These are phyloP conservation scores for Botrytis elliptica DNA, from an alignment of 2,329 filamentous ascomycete species.

Conservation along the genomic window DNA sequence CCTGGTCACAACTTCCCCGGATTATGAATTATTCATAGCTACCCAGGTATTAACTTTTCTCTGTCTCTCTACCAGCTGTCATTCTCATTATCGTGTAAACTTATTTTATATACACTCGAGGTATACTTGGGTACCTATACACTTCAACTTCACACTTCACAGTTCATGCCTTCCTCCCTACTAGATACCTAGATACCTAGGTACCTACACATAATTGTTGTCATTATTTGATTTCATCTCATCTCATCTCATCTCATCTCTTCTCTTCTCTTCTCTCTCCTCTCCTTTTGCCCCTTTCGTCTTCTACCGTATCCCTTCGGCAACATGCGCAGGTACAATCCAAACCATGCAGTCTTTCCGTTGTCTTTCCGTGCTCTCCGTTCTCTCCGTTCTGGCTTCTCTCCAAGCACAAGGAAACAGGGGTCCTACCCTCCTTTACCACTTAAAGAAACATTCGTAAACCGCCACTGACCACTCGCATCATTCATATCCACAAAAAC, in stretches of 20 bases:
- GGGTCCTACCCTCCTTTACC: neutral
- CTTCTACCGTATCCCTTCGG: neutral
- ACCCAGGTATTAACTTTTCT: neutral
- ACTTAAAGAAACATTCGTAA: neutral
- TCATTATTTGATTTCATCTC: neutral
- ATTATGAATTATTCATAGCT: neutral
- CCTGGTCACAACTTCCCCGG: neutral
- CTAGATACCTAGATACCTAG: too few species aligned
- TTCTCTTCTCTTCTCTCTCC: neutral
- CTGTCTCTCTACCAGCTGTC: neutral
- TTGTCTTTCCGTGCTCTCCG: neutral
- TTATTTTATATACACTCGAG: neutral
- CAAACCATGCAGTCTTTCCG: slow-evolving; percentile 4
- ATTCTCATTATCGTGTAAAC: neutral
- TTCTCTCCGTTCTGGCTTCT: too few species aligned
- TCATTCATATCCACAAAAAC: neutral
- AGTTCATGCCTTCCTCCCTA: too few species aligned
- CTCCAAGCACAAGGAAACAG: neutral
- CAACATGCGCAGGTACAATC: neutral
- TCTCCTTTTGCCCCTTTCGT: neutral
- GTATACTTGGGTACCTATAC: neutral
- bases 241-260: neutral
- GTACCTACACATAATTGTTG: too few species aligned
- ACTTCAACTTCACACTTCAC: too few species aligned
- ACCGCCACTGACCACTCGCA: neutral